Evolutionary conservation across 2,329 filamentous ascomycete species (phyloP).

Genomic region (Huntiella savannae): DNA sequence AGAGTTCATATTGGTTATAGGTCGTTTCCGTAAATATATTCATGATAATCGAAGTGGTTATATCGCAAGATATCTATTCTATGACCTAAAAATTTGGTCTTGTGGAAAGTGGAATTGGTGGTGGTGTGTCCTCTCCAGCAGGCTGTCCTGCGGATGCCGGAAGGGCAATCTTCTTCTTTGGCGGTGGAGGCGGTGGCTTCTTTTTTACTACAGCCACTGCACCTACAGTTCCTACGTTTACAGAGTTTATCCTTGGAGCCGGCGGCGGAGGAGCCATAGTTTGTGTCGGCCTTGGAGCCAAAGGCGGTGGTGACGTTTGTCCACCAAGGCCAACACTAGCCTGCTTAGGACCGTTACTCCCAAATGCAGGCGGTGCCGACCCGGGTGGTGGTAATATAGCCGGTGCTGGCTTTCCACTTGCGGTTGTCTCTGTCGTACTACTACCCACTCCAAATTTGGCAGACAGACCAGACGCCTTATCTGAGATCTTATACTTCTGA

Average conservation of each 20-base stretch:
- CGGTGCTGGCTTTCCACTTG: background rate
- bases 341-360: background rate
- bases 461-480: constrained; percentile 9
- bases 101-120: constrained; percentile 33
- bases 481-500: constrained; percentile 8
- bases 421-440: constrained; percentile 3
- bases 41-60: too few species aligned
- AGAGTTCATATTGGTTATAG: too few species aligned
- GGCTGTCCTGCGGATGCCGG: constrained; percentile 8
- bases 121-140: constrained; percentile 19
- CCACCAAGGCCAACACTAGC: background rate
- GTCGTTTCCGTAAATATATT: too few species aligned
- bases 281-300: background rate
- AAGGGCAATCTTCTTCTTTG: constrained; percentile 29
- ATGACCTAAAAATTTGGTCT: constrained; percentile 20
- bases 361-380: background rate
- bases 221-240: background rate
- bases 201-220: constrained; percentile 25
- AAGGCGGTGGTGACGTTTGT: background rate
- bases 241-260: background rate
- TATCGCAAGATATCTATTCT: too few species aligned
- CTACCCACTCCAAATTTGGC: constrained; percentile 4
- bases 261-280: background rate
- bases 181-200: constrained; percentile 31
- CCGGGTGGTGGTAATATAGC: background rate